phyloP scores from a whole-genome alignment of 2,329 filamentous ascomycete genomes.

The Nigrospora osmanthi region DNA sequence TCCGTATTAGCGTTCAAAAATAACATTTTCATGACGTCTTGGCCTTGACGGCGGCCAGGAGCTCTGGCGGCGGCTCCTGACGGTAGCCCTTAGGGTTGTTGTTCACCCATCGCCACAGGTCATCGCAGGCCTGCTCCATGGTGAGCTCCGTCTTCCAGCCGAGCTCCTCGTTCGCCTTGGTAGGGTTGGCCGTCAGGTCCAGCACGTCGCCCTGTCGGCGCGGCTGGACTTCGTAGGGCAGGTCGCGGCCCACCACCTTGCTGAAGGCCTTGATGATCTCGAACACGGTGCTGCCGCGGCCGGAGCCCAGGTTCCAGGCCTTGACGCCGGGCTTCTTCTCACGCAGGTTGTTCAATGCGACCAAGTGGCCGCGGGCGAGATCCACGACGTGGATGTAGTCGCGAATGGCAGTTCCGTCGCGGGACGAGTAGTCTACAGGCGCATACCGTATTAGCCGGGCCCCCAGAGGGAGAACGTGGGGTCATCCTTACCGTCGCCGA shows the following conservation, averaged over 20 bases:
- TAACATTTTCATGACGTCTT: constrained; percentile 14
- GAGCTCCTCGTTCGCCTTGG: constrained; percentile 79
- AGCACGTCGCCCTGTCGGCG: constrained; percentile 86
- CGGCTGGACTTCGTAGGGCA: constrained; percentile 78
- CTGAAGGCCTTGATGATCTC: constrained; percentile 97
- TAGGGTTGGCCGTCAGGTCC: constrained; percentile 87
- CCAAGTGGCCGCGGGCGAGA: constrained; percentile 76
- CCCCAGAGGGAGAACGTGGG: not conserved
- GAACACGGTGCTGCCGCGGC: constrained; percentile 89
- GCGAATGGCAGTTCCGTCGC: constrained; percentile 87
- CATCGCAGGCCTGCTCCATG: constrained; percentile 86
- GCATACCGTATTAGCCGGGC: constrained; percentile 4
- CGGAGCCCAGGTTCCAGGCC: constrained; percentile 95
- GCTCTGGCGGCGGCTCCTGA: constrained; percentile 78
- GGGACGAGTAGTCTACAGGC: constrained; percentile 72
- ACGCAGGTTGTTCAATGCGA: constrained; percentile 84
- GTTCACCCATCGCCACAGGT: constrained; percentile 94
- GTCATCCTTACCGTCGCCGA: constrained; percentile 70
- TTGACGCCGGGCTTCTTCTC: constrained; percentile 79
- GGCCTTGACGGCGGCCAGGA: constrained; percentile 58
- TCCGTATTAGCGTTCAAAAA: not conserved
- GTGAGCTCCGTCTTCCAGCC: constrained; percentile 86
- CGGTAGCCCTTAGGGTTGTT: constrained; percentile 96
- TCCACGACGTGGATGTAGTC: constrained; percentile 98
- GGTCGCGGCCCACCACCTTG: constrained; percentile 72